Conservation (phyloP, 2,329 filamentous ascomycete genomes). For the Ophiostoma sp. region DNA sequence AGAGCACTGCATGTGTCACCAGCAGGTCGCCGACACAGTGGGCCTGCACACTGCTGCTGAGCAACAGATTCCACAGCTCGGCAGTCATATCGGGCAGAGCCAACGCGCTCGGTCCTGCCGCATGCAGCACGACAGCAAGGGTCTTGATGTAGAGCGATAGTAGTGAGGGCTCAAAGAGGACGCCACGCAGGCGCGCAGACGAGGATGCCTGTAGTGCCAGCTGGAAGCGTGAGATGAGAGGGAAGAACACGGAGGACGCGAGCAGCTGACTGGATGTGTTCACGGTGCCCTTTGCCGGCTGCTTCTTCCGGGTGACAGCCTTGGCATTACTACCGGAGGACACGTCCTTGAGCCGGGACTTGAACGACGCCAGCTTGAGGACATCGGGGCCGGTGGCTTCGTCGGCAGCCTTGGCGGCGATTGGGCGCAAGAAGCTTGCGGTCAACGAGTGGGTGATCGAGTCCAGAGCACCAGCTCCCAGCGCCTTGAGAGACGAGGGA, state of each 20-base stretch:
- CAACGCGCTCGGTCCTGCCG: constrained; percentile 72
- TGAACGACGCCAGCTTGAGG: constrained; percentile 86
- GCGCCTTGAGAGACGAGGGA: constrained; percentile 40
- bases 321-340: constrained; percentile 25
- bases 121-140: constrained; percentile 73
- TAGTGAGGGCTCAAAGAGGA: constrained; percentile 68
- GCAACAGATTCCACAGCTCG: constrained; percentile 78
- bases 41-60: constrained; percentile 55
- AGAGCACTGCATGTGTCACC: constrained; percentile 69
- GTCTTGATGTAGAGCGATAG: constrained; percentile 81
- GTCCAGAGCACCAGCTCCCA: constrained; percentile 58
- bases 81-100: constrained; percentile 72
- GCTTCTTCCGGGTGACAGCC: constrained; percentile 23
- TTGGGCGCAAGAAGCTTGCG: constrained; percentile 67
- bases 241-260: constrained; percentile 74
- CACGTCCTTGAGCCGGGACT: constrained; percentile 54
- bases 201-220: constrained; percentile 47
- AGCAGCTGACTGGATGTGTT: constrained; percentile 77
- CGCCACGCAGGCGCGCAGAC: constrained; percentile 43
- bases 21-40: constrained; percentile 50
- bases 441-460: constrained; percentile 63
- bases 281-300: constrained; percentile 48
- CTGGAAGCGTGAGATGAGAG: constrained; percentile 75
- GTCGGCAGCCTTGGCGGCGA: constrained; percentile 78
- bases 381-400: constrained; percentile 70